These are phyloP conservation scores for Pseudocercospora cruenta DNA, from an alignment of 2,329 filamentous ascomycete species.

Conservation along the genomic window DNA sequence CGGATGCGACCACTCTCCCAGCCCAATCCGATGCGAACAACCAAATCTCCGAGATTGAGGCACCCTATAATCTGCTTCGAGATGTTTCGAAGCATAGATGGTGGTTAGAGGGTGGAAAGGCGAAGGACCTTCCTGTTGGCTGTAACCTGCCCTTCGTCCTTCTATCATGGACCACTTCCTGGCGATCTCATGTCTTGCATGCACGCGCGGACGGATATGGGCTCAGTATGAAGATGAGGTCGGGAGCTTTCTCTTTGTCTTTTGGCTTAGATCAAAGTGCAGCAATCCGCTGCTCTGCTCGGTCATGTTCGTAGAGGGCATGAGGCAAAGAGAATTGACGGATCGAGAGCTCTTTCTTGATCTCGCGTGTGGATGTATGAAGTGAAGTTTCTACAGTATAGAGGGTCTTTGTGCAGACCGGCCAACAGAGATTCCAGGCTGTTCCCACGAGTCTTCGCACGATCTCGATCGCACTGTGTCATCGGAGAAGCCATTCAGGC, in stretches of 20 bases:
- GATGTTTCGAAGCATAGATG: not conserved
- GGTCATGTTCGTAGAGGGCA: no score
- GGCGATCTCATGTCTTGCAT: not conserved
- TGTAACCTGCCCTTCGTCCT: not conserved
- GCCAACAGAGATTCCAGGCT: not conserved
- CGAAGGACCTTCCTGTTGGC: not conserved
- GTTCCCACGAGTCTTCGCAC: no score
- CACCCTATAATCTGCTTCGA: not conserved
- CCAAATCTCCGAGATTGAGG: conserved; percentile 9
- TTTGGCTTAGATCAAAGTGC: not conserved
- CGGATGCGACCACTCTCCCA: conserved; percentile 22
- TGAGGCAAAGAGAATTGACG: no score
- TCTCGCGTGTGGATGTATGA: no score
- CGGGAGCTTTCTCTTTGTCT: not conserved
- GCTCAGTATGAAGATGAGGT: not conserved
- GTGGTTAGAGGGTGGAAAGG: not conserved
- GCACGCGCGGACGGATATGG: not conserved
- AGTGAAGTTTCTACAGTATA: not conserved
- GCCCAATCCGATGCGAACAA: conserved; percentile 11
- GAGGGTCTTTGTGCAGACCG: not conserved
- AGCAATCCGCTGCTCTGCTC: not conserved
- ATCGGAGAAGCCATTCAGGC: no score
- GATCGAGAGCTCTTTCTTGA: no score
- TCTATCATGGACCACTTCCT: not conserved
- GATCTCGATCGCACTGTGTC: no score